Evolutionary conservation across 2,329 filamentous ascomycete genomes (phyloP), one percentile per base, ranked within the genome.

Genomic region (Curvularia eragrostidis): DNA sequence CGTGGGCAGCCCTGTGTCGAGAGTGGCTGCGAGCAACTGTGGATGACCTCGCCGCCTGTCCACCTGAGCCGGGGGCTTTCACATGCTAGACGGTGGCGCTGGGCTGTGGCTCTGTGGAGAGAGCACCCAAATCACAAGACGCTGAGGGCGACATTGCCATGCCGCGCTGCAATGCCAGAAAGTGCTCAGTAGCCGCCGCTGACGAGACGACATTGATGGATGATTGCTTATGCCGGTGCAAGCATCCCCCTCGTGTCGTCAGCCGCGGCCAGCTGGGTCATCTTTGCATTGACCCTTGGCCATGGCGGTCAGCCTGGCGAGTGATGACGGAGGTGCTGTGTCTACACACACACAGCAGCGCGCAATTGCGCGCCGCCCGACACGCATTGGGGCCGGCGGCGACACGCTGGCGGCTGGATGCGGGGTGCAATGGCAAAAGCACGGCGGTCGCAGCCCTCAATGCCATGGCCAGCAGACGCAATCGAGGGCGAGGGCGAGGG

Each of bases 61-160:
- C 67, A 68, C 59, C 68, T 70, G 63, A 70, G 66, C 41, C 32
- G 47, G 48, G 26, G 43, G 46, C 64, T 72, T 70, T 73, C 70
- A 74, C 71, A 74, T 73, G 71, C 65, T n/a, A 68, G 47, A 56
- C 48, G 47, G 39, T 66, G 67, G 65, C 68, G 65, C 63, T 66
- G 67, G 62, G 28, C 8, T n/a, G n/a, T n/a, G n/a, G n/a, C n/a
- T n/a, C 30, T 32, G 5, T 32, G 19, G 38, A 41, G 19, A 41
- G 12, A 13, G n/a, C 18, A 8, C 47, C 23, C 55, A 61, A 61
- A 65, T 75, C 72, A 75, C 73, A 73, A 71, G 73, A 74, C 70
- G 64, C 58, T 44, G 52, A 30, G 23, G 23, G 23, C n/a, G 18
- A 50, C 47, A 36, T 34, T 34, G 32, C 32, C 12, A 36, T 26